Evolutionary conservation across 2,329 filamentous ascomycete genomes (phyloP), one percentile per base, ranked within the genome.

Genomic region (Phaeomoniella chlamydospora): DNA sequence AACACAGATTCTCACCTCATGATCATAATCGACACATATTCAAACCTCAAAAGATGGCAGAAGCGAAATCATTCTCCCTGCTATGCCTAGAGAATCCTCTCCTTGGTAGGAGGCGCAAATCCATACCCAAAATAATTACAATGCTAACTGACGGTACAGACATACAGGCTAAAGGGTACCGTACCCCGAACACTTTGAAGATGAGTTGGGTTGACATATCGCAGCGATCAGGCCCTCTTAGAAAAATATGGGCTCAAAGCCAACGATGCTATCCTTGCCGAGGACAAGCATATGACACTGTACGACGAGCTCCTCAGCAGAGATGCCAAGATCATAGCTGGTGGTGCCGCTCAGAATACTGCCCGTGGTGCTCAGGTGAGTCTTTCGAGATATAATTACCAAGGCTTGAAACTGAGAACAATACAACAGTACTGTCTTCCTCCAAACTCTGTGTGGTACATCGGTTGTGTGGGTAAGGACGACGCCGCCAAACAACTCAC

Each of bases 21-120:
- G n/a, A 26, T 9, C 22, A 26, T 9, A 26, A 26, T 9, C 6
- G 22, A 26, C n/a, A 40, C 29, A 34, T 36, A 33, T 38, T 36
- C 36, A 17, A 18, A 34, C 18, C 19, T 37, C 31, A 43, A 42
- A 64, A 51, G 53, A 93, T 93, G 84, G 70, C 82, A 55, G 60
- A 77, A 49, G 56, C 62, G 50, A 80, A 86, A 65, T 79, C 86
- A 62, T 96, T 80, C 67, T 71, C 83, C 61, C 80, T 98, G 53
- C 72, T 96, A 55, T 90, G 81, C 64, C 67, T 98, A 53, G 90
- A 94, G 79, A 98, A 98, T 65, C 90, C 90, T 60, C 78, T 98
- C 51, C 81, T 98, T 52, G 88, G 82, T 87, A 66, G 18, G 39
- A 14, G 39, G 18, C 22, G 12, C 26, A 12, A 31, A 33, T 38